Percentiles rank a stretch among this genome's conserved stretches.
phyloP scores from a whole-genome alignment of 2,329 filamentous ascomycete genomes.

The Venturiaceae sp. region DNA sequence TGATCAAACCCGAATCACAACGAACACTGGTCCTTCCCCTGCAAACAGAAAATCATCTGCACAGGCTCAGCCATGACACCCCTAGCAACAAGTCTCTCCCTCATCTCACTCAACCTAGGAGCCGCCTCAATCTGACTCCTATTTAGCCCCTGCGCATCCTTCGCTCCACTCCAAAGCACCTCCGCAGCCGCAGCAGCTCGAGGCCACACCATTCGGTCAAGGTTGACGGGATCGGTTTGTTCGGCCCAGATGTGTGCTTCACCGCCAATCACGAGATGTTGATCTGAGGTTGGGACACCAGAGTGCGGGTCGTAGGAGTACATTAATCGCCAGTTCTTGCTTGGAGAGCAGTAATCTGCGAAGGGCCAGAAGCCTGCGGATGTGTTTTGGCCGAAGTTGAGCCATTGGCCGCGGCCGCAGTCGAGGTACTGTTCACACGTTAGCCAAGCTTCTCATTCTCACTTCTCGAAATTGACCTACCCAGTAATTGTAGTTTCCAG shows the following conservation, averaged over 20 bases:
- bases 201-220: slow-evolving; percentile 73
- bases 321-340: slow-evolving; percentile 71
- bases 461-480: slow-evolving; percentile 35
- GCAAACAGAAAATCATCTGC: slow-evolving; percentile 65
- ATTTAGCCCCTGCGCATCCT: slow-evolving; percentile 57
- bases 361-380: slow-evolving; percentile 55
- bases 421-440: slow-evolving; percentile 52
- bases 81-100: slow-evolving; percentile 62
- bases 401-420: slow-evolving; percentile 71
- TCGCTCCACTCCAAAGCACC: slow-evolving; percentile 67
- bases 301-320: slow-evolving; percentile 70
- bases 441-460: background rate
- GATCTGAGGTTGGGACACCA: slow-evolving; percentile 50
- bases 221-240: slow-evolving; percentile 61
- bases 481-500: slow-evolving; percentile 58
- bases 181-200: slow-evolving; percentile 65
- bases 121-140: slow-evolving; percentile 60
- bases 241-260: slow-evolving; percentile 79
- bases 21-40: slow-evolving; percentile 29
- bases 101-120: slow-evolving; percentile 62
- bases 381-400: slow-evolving; percentile 54
- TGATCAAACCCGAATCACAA: too few relatives aligned
- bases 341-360: slow-evolving; percentile 69
- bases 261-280: slow-evolving; percentile 65
- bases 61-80: slow-evolving; percentile 58